Conservation (phyloP, 345 rosid genomes). For the Euphorbia peplus region DNA sequence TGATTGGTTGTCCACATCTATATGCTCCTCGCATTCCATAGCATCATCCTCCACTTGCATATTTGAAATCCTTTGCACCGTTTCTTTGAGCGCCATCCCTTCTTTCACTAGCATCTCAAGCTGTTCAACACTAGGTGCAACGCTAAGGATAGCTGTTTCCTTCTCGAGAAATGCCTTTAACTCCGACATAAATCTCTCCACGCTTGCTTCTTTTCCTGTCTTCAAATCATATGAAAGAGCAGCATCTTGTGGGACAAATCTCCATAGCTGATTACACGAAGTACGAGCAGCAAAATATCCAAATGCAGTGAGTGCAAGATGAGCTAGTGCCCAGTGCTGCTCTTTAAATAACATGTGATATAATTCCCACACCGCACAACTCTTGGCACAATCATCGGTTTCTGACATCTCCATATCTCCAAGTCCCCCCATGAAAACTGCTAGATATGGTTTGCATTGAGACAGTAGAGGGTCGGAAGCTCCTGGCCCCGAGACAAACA, state of each 20-base stretch:
- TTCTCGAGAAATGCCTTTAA: constrained; percentile 81
- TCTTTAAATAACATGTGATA: constrained; percentile 74
- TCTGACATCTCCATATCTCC: constrained; percentile 58
- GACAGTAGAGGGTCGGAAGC: constrained; percentile 37
- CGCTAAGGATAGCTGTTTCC: constrained; percentile 51
- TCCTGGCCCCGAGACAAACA: constrained; percentile 45
- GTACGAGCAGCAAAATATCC: constrained; percentile 85
- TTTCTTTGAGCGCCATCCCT: constrained; percentile 49
- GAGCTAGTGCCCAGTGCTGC: constrained; percentile 75
- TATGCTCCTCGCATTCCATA: constrained; percentile 33
- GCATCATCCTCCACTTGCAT: constrained; percentile 13
- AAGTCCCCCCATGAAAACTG: constrained; percentile 70
- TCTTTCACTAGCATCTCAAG: constrained; percentile 50
- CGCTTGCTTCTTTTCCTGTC: constrained; percentile 55
- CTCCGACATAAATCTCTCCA: constrained; percentile 70
- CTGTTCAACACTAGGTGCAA: constrained; percentile 43
- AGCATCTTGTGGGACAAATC: constrained; percentile 76
- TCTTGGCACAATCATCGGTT: constrained; percentile 55
- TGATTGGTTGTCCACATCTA: constrained; percentile 31
- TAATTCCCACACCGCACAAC: constrained; percentile 66
- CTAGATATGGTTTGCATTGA: constrained; percentile 60
- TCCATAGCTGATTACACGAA: constrained; percentile 77
- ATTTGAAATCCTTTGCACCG: constrained; percentile 28
- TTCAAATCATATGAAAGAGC: constrained; percentile 68
- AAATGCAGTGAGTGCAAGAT: constrained; percentile 68